phyloP scores from a whole-genome alignment of 2,329 filamentous ascomycete genomes.

The Alternaria sp. region DNA sequence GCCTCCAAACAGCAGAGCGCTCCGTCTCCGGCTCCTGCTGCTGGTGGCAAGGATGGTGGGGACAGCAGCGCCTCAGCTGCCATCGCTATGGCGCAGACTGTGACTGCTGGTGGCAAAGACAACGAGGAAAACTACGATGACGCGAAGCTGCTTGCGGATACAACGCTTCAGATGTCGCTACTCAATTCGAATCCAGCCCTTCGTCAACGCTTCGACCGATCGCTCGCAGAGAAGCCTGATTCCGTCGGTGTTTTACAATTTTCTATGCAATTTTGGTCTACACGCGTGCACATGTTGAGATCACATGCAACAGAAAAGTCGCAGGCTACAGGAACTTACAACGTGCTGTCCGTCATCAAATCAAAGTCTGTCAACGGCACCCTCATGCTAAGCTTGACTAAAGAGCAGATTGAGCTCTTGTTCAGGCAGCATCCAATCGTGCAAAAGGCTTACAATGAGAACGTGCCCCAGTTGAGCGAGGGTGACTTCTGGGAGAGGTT shows the following conservation, averaged over 20 bases:
- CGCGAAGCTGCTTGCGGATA: slow-evolving; percentile 75
- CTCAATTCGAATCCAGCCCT: slow-evolving; percentile 79
- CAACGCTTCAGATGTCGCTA: slow-evolving; percentile 84
- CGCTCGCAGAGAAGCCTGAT: slow-evolving; percentile 81
- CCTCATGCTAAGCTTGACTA: slow-evolving; percentile 81
- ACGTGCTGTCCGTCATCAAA: slow-evolving; percentile 90
- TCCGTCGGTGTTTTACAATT: slow-evolving; percentile 82
- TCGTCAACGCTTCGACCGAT: slow-evolving; percentile 85
- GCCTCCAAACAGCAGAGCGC: slow-evolving; percentile 62
- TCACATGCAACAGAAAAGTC: slow-evolving; percentile 88
- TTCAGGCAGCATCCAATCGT: slow-evolving; percentile 93
- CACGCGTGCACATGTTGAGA: slow-evolving; percentile 81
- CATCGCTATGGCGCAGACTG: slow-evolving; percentile 79
- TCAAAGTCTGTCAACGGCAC: slow-evolving; percentile 72
- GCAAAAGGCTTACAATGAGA: slow-evolving; percentile 89
- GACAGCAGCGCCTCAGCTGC: slow-evolving; percentile 62
- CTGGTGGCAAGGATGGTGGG: slow-evolving; percentile 30
- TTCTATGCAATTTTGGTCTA: slow-evolving; percentile 93
- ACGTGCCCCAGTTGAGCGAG: slow-evolving; percentile 77
- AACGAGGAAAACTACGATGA: slow-evolving; percentile 80
- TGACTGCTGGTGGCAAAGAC: slow-evolving; percentile 51
- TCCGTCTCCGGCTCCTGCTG: slow-evolving; percentile 43
- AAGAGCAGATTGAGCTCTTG: slow-evolving; percentile 91
- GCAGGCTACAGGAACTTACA: slow-evolving; percentile 89
- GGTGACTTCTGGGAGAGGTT: slow-evolving; percentile 91